phyloP scores from a whole-genome alignment of 805 yeast species.

The Spathaspora gorwiae region DNA sequence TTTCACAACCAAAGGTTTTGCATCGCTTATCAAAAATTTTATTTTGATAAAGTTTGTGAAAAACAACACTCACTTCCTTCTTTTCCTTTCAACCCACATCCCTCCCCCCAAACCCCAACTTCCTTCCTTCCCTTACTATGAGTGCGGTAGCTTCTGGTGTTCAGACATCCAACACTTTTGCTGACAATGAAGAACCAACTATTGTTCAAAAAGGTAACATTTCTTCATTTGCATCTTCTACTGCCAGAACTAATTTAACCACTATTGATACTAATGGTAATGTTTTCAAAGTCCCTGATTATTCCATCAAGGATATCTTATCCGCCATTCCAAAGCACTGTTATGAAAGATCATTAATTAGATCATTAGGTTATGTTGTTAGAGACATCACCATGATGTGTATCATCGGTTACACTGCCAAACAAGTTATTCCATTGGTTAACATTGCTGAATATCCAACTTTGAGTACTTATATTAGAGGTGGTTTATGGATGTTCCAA shows the following conservation, averaged over 20 bases:
- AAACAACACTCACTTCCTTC: neutral
- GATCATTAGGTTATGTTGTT: slow-evolving; percentile 48
- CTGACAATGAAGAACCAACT: neutral
- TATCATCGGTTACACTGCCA: slow-evolving; percentile 39
- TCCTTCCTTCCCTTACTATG: slow-evolving; percentile 1
- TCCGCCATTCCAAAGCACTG: slow-evolving; percentile 59
- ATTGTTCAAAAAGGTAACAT: slow-evolving; percentile 9
- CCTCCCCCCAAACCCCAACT: neutral
- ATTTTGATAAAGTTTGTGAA: neutral
- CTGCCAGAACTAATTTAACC: slow-evolving; percentile 12
- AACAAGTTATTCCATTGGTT: slow-evolving; percentile 45
- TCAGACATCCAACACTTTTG: neutral
- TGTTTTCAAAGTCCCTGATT: slow-evolving; percentile 58
- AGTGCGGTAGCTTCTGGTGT: slow-evolving; percentile 6
- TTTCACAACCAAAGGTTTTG: neutral
- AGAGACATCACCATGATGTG: slow-evolving; percentile 48
- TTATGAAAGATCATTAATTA: slow-evolving; percentile 48
- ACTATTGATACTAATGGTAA: slow-evolving; percentile 52
- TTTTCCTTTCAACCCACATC: neutral
- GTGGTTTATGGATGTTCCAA: slow-evolving; percentile 56
- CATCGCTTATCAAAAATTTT: neutral
- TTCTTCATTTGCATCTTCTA: slow-evolving; percentile 7
- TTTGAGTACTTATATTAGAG: slow-evolving; percentile 43
- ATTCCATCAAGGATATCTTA: slow-evolving; percentile 53
- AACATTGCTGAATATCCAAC: slow-evolving; percentile 16